Conservation (phyloP, 768 basidiomycete genomes). For the Kwoniella newhampshirensis region DNA sequence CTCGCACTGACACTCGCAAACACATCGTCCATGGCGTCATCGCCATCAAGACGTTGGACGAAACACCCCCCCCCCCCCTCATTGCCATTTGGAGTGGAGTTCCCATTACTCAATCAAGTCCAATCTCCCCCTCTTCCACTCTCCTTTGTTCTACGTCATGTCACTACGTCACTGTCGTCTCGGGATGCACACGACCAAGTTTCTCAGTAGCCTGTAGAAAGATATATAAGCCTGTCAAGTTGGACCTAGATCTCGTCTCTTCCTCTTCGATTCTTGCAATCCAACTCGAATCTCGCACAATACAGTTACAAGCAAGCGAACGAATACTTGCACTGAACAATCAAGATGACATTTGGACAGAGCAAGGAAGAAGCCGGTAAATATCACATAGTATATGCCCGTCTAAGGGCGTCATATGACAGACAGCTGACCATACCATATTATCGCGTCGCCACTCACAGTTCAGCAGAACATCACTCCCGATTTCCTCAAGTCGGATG, state of each 20-base stretch:
- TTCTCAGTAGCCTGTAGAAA: too few relatives aligned
- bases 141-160: conserved; percentile 20
- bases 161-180: neutral
- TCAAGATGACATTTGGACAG: conserved; percentile 20
- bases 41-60: too few relatives aligned
- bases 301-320: too few relatives aligned
- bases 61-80: too few relatives aligned
- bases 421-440: neutral
- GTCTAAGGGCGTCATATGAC: neutral
- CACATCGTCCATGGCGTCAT: too few relatives aligned
- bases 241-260: neutral
- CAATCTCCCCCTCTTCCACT: too few relatives aligned
- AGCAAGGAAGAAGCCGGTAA: conserved; percentile 19
- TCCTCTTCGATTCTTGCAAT: neutral
- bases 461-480: conserved; percentile 22
- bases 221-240: conserved; percentile 2
- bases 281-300: neutral
- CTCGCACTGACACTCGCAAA: too few relatives aligned
- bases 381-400: neutral
- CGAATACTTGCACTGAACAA: neutral
- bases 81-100: too few relatives aligned
- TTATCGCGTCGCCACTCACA: neutral
- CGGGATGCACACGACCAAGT: neutral
- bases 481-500: conserved; percentile 22
- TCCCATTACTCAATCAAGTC: too few relatives aligned